These are phyloP conservation scores for Cephaloascus fragrans DNA, from an alignment of 805 yeast species.

Conservation along the genomic window DNA sequence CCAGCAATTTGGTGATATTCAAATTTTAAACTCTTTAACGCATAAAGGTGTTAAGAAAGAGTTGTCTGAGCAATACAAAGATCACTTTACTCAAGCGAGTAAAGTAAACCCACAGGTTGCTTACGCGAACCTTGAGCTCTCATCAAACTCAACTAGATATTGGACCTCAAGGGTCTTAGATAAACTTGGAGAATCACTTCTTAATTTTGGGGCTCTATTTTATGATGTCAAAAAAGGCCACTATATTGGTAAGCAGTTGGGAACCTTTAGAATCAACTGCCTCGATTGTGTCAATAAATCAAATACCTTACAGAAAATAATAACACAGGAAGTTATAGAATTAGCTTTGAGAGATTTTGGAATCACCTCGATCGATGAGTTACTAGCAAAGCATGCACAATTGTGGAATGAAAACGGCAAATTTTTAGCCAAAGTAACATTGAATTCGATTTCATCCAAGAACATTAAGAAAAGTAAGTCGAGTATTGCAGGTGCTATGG, in stretches of 20 bases:
- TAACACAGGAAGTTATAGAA: constrained; percentile 38
- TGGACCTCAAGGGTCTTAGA: constrained; percentile 7
- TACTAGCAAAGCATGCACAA: constrained; percentile 26
- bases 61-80: constrained; percentile 26
- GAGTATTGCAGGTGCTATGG: constrained; percentile 13
- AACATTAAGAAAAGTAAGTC: constrained; percentile 31
- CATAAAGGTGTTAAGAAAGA: constrained; percentile 34
- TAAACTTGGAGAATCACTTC: constrained; percentile 16
- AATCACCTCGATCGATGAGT: constrained; percentile 18
- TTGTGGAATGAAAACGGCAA: constrained; percentile 41
- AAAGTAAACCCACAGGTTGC: constrained; percentile 6
- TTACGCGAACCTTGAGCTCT: constrained; percentile 25
- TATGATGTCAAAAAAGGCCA: constrained; percentile 22
- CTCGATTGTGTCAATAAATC: constrained; percentile 40
- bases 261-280: constrained; percentile 40
- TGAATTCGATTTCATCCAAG: constrained; percentile 25
- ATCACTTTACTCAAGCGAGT: constrained; percentile 15
- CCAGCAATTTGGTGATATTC: constrained; percentile 40
- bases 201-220: constrained; percentile 36
- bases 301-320: constrained; percentile 34
- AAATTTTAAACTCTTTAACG: constrained; percentile 40
- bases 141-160: constrained; percentile 22
- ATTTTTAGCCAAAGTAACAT: constrained; percentile 25
- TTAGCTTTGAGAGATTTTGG: constrained; percentile 35
- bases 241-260: constrained; percentile 38